These are phyloP conservation scores for Selaginella tamariscina DNA, from an alignment of 75 land plant genomes.

Conservation along the genomic window DNA sequence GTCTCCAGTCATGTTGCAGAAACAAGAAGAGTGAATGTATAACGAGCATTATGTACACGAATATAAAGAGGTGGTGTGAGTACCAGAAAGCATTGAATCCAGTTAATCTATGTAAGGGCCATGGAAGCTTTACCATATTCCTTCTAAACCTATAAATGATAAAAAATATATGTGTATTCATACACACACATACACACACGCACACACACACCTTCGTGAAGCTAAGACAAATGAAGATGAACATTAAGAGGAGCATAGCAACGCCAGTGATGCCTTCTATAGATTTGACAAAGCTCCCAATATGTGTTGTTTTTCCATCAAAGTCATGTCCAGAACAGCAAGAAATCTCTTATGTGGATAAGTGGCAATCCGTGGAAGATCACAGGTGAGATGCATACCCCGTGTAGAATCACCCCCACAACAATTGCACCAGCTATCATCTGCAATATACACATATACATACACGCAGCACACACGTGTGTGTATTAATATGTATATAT, in stretches of 20 bases:
- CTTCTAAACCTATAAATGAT: no score
- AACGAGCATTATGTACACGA: background rate
- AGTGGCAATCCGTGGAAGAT: background rate
- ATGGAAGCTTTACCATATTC: conserved; percentile 8
- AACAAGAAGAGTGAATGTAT: background rate
- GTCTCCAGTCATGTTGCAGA: background rate
- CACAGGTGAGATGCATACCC: background rate
- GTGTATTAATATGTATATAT: no score
- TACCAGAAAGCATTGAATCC: conserved; percentile 11
- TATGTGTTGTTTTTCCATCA: background rate
- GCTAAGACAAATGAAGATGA: background rate
- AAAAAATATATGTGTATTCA: no score
- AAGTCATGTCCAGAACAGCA: background rate
- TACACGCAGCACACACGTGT: background rate
- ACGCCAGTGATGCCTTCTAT: background rate
- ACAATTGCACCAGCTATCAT: conserved; percentile 1
- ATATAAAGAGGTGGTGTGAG: conserved; percentile 1
- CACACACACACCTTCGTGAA: no score
- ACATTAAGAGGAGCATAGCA: background rate
- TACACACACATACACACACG: no score
- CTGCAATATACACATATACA: background rate
- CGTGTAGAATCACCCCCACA: background rate
- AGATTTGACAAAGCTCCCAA: background rate
- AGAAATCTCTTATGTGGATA: background rate
- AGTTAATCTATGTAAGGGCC: conserved; percentile 8